Evolutionary conservation across 192 early-diverging fungal genomes (phyloP), one percentile per base, ranked within the genome.

Genomic region (Umbelopsis sp.): DNA sequence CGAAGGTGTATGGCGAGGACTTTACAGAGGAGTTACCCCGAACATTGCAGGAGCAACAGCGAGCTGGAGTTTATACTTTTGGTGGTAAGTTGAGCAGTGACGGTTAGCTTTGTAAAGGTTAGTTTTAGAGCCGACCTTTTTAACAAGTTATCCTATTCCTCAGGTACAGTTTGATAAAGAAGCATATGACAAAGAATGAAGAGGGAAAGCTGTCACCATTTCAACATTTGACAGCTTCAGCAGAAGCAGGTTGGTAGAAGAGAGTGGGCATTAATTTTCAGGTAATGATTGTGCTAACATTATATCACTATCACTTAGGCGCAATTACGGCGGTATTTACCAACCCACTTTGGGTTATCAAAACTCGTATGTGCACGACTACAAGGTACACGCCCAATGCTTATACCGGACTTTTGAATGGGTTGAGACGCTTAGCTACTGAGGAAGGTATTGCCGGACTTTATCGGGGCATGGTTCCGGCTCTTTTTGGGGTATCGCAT

Each of bases 61-160:
- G 13, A 95, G 93, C 51, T 99, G 98, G 97, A 96, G 96, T 1
- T 78, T 99, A n/a, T 99, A 98, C 72, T 98, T 99, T 81, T 93
- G 89, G 37, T 95, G 91, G 90, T 96, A 94, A 81, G 84, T 55
- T 47, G 9, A 22, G 25, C 3, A 30, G 21, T 41, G 12, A 4
- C 4, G 33, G 11, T 41, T 1, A 9, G 2, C 0, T 41, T 6
- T 6, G 27, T 30, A 1, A 30, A 3, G 27, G 1, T 30, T 30
- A 30, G 27, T 3, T 30, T 30, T 30, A 30, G 27, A 30, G 27
- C 27, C 3, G 27, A 30, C 27, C 27, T 30, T 30, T 3, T 30
- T 30, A 3, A 30, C 1, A 22, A 50, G 23, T 49, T 66, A 5
- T 23, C 49, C 20, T 47, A 5, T 27, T 55, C 25, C 45, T 10